These are phyloP conservation scores for Fomitopsis pulvina DNA, from an alignment of 768 basidiomycete genomes.

Conservation along the genomic window DNA sequence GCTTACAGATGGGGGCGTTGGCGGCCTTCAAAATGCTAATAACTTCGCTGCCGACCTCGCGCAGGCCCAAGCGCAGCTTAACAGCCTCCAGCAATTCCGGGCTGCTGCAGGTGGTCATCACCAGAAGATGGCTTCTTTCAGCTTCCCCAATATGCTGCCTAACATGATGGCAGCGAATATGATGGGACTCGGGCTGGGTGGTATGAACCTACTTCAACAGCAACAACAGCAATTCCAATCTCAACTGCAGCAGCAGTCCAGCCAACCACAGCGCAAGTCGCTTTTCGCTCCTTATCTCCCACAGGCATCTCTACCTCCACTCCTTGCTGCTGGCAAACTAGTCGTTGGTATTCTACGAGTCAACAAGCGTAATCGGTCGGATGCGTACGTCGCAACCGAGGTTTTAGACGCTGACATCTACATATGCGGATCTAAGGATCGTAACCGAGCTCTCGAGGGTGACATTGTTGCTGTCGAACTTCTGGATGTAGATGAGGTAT, in stretches of 20 bases:
- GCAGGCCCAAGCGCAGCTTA: conserved; percentile 93
- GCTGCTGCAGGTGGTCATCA: conserved; percentile 93
- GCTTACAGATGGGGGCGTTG: conserved; percentile 65
- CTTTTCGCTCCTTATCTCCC: conserved; percentile 98
- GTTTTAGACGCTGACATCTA: conserved; percentile 98
- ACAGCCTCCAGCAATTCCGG: conserved; percentile 94
- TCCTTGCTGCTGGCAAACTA: conserved; percentile 93
- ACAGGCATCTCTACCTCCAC: conserved; percentile 93
- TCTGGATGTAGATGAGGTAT: conserved; percentile 95
- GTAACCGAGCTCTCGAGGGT: conserved; percentile 96
- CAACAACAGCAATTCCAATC: conserved; percentile 94
- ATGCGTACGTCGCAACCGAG: conserved; percentile 98
- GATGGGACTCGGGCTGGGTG: conserved; percentile 83
- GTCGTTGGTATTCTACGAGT: conserved; percentile 96
- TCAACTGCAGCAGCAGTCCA: conserved; percentile 89
- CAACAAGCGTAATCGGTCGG: conserved; percentile 97
- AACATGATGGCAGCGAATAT: conserved; percentile 97
- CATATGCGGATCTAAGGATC: conserved; percentile 97
- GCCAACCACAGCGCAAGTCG: conserved; percentile 93
- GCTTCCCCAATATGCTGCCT: conserved; percentile 96
- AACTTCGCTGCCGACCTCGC: conserved; percentile 82
- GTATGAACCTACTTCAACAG: conserved; percentile 83
- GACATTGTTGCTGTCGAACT: conserved; percentile 98
- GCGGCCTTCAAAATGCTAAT: conserved; percentile 47
- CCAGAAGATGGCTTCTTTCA: conserved; percentile 95